phyloP scores from a whole-genome alignment of 352 stramenopile genomes.

The Phytophthora colocasiae region DNA sequence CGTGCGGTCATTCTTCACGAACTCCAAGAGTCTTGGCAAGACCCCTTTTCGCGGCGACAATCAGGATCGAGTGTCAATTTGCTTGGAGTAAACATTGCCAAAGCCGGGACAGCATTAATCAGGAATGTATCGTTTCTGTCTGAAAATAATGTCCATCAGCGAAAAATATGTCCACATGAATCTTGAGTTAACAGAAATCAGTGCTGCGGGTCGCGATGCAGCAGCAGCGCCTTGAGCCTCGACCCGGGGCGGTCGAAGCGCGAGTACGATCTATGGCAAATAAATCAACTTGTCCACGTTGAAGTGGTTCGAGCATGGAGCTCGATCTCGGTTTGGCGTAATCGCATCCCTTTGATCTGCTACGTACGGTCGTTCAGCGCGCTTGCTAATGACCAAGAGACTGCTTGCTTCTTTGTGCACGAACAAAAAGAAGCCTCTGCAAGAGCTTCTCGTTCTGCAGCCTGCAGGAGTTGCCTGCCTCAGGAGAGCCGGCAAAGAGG shows the following conservation, averaged over 20 bases:
- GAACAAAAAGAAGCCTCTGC: conserved; percentile 5
- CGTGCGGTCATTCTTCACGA: conserved; percentile 1
- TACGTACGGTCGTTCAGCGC: neutral
- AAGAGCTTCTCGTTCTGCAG: neutral
- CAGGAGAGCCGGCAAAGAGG: conserved; percentile 12
- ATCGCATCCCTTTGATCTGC: conserved; percentile 8
- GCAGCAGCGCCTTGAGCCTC: too few species aligned
- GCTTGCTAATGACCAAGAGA: conserved; percentile 2
- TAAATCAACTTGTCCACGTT: conserved; percentile 20
- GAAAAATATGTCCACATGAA: conserved; percentile 1
- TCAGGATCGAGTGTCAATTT: conserved; percentile 1
- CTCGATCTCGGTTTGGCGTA: conserved; percentile 7
- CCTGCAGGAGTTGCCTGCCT: neutral
- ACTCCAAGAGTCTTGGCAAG: neutral
- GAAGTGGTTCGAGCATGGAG: too few species aligned
- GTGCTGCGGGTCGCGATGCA: too few species aligned
- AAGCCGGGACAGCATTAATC: neutral
- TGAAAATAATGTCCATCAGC: neutral
- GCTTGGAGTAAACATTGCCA: conserved; percentile 1
- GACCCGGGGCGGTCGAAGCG: neutral
- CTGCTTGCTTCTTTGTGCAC: neutral
- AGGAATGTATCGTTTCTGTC: neutral
- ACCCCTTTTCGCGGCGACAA: conserved; percentile 1
- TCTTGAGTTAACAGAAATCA: neutral
- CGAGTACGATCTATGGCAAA: conserved; percentile 20